Percentiles rank a stretch among this genome's conserved stretches.
phyloP scores from a whole-genome alignment of 495 filamentous ascomycete genomes.

The Lepidopterella palustris region DNA sequence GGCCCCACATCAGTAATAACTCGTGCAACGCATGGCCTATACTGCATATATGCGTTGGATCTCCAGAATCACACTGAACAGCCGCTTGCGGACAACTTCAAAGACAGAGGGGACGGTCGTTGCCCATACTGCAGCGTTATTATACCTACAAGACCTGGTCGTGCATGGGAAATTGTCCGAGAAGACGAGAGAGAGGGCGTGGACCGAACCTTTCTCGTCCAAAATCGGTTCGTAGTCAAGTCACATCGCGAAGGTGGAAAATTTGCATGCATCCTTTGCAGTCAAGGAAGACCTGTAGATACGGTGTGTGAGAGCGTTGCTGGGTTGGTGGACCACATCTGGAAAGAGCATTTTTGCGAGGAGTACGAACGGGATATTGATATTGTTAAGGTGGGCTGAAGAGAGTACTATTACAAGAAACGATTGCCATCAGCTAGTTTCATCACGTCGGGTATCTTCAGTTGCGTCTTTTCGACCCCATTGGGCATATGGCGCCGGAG shows the following conservation, averaged over 20 bases:
- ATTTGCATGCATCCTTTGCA: constrained; percentile 21
- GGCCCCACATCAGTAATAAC: not conserved
- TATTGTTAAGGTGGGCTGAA: constrained; percentile 12
- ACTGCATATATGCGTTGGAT: constrained; percentile 16
- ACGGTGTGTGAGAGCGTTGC: constrained; percentile 11
- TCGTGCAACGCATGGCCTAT: constrained; percentile 6
- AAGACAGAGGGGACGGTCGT: constrained; percentile 5
- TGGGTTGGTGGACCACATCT: constrained; percentile 19
- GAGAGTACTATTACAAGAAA: no score
- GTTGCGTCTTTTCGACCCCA: no score
- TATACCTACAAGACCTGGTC: constrained; percentile 6
- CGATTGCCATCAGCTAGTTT: no score
- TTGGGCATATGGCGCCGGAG: no score
- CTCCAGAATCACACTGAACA: constrained; percentile 12
- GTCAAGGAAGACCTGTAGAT: constrained; percentile 5
- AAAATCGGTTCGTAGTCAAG: constrained; percentile 17
- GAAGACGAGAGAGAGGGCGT: constrained; percentile 2
- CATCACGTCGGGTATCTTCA: no score
- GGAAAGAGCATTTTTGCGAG: constrained; percentile 9
- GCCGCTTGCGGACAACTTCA: constrained; percentile 14
- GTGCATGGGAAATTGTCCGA: constrained; percentile 17
- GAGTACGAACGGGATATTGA: constrained; percentile 15
- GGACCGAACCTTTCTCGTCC: constrained; percentile 7
- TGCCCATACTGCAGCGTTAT: constrained; percentile 18
- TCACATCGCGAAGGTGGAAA: constrained; percentile 17